A percentile compares a stretch with the other conserved stretches of the same genome.
phyloP scores from a whole-genome alignment of 1,284 basidiomycete genomes.

The Cutaneotrichosporon curvatum region DNA sequence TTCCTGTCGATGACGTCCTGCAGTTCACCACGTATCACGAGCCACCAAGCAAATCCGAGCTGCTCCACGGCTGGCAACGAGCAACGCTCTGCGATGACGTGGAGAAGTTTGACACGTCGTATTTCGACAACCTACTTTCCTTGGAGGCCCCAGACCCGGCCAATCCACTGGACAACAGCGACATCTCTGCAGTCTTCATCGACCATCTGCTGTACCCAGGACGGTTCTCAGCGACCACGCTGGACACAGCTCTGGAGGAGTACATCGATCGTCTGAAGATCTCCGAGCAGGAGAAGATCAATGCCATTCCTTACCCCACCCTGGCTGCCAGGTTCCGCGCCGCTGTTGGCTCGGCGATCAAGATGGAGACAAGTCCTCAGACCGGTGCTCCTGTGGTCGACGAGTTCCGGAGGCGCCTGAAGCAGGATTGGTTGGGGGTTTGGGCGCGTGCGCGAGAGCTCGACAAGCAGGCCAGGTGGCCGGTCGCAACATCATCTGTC shows the following conservation, averaged over 20 bases:
- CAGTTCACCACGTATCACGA: conserved; percentile 34
- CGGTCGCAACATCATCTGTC: conserved; percentile 48
- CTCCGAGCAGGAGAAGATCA: conserved; percentile 14
- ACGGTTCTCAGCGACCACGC: conserved; percentile 71
- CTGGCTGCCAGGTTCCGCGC: conserved; percentile 69
- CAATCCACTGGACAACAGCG: conserved; percentile 31
- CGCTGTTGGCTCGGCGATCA: conserved; percentile 78
- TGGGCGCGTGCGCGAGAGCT: conserved; percentile 78
- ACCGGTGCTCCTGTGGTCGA: conserved; percentile 71
- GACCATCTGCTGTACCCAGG: conserved; percentile 76
- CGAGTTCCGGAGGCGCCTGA: conserved; percentile 72
- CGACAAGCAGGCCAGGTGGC: conserved; percentile 76
- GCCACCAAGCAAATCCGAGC: conserved; percentile 10
- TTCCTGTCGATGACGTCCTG: conserved; percentile 33
- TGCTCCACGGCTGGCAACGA: conserved; percentile 35
- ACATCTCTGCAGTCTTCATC: conserved; percentile 63
- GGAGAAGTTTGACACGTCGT: conserved; percentile 72
- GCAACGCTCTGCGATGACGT: conserved; percentile 32
- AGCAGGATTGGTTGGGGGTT: conserved; percentile 87
- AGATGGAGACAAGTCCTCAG: conserved; percentile 61
- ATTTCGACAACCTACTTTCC: conserved; percentile 73
- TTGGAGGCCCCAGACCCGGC: conserved; percentile 54
- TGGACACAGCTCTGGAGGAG: conserved; percentile 69
- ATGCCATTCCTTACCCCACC: conserved; percentile 51
- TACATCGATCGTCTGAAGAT: conserved; percentile 60